Base-by-base conservation (phyloP, 805 yeast genomes). In the Ogataea paraovalis region DNA sequence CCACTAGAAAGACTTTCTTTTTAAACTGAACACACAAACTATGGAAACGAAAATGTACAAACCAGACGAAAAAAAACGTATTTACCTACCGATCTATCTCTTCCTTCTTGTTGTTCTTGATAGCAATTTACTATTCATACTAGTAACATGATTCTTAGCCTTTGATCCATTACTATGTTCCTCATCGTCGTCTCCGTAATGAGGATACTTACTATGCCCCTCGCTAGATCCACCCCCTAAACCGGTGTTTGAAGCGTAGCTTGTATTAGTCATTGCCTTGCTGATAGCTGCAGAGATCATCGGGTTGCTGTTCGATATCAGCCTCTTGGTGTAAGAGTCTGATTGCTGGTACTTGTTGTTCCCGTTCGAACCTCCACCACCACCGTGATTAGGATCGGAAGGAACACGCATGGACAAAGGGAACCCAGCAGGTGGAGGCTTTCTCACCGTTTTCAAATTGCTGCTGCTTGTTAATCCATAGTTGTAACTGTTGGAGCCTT, bases 91-190 rank as follows among this genome's bases (percentile, higher is more conserved):
- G 10, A 22, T 13, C 16, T 40, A 40, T 19, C 56, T 59, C 59
- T 69, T 74, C 47, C 69, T 74, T 51, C 81, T 65, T 20, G 71
- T 69, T 44, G 81, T 76, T 57, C 87, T 66, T 4, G 86, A 82
- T 48, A 83, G 64, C 41, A 83, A 69, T 56, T 78, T 79, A 5
- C 87, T 82, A 59, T 80, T 82, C 76, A 76, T 69, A 14, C 80
- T 68, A 2, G 85, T 80, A 19, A 81, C 72, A 19, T 61, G 44
- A 19, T 61, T 43, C 27, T 59, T 66, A 42, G 62, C 59, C 2
- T 52, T 32, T 9, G 45, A 34, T 23, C 41, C 36, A 25, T 39
- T 40, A 10, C 39, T 37, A 9, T 23, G 3, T 18, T 40, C 42
- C 25, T 42, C 36, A 28, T 30, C 12, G 28, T 18, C 44, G 37